Conservation (phyloP, 306 rosid species). For the Dryas drummondii region DNA sequence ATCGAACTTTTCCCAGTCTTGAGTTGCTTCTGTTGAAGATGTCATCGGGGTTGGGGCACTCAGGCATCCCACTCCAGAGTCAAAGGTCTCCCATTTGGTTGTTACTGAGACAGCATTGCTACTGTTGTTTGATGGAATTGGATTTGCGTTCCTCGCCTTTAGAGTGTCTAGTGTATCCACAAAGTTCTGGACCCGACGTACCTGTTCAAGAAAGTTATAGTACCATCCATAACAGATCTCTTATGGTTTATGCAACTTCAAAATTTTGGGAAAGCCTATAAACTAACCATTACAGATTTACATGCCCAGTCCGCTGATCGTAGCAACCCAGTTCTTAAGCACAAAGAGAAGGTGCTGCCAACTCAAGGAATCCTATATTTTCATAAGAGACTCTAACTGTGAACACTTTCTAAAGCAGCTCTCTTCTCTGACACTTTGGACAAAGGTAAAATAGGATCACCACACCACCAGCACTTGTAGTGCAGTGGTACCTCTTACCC, state of each 20-base stretch:
- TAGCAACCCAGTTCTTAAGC: background rate
- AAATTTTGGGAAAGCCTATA: background rate
- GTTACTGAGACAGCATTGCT: conserved; percentile 57
- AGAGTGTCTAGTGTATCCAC: conserved; percentile 67
- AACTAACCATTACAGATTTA: background rate
- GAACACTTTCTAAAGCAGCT: background rate
- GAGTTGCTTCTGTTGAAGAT: conserved; percentile 46
- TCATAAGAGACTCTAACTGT: background rate
- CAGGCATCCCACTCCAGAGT: conserved; percentile 65
- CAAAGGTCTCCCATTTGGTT: conserved; percentile 65
- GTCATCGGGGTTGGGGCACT: conserved; percentile 52
- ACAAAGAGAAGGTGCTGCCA: background rate
- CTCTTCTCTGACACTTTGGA: background rate
- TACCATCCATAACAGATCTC: conserved; percentile 22
- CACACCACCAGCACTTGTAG: background rate
- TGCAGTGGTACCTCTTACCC: background rate
- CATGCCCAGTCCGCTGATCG: background rate
- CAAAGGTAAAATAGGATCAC: background rate
- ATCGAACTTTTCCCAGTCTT: conserved; percentile 52
- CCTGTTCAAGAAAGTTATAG: conserved; percentile 40
- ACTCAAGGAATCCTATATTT: background rate
- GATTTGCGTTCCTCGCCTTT: conserved; percentile 58
- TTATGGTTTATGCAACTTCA: background rate
- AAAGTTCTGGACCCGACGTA: conserved; percentile 65
- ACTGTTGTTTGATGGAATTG: conserved; percentile 28